A percentile compares a stretch with the other conserved stretches of the same genome.
These are phyloP conservation scores for Fusarium sulawesiense DNA, from an alignment of 2,329 filamentous ascomycete genomes.

Conservation along the genomic window DNA sequence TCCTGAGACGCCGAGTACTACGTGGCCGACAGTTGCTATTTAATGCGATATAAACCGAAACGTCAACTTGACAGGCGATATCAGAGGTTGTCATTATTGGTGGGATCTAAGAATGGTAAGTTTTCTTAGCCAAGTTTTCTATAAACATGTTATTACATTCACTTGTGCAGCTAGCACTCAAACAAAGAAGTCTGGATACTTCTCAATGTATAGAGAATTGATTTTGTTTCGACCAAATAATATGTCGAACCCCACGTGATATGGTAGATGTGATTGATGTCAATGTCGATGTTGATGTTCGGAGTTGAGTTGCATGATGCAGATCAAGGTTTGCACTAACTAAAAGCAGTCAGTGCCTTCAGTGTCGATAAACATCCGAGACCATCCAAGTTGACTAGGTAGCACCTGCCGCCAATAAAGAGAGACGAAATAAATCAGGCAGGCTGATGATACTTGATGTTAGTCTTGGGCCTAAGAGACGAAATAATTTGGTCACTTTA, in stretches of 20 bases:
- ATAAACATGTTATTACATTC: not conserved
- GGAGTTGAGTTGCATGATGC: not conserved
- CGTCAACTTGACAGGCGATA: not conserved
- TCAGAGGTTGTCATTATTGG: not conserved
- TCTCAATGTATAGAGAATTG: not conserved
- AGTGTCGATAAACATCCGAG: not conserved
- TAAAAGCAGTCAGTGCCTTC: not conserved
- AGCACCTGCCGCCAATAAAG: not conserved
- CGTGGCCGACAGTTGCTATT: not conserved
- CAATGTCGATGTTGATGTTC: not conserved
- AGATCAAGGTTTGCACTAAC: constrained; percentile 1
- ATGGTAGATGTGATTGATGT: not conserved
- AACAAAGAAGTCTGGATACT: not conserved
- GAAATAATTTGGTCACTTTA: not conserved
- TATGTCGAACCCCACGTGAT: not conserved
- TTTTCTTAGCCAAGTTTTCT: not conserved
- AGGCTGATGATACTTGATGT: not conserved
- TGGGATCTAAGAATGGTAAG: not conserved
- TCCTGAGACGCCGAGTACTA: not conserved
- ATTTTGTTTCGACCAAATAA: not conserved
- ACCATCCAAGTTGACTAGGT: not conserved
- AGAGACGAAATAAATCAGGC: not conserved
- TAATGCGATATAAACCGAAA: not conserved
- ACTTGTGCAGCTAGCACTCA: not conserved
- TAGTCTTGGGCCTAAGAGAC: not conserved